Conservation (phyloP, 2,329 filamentous ascomycete genomes). For the Hypoxylon sp. region DNA sequence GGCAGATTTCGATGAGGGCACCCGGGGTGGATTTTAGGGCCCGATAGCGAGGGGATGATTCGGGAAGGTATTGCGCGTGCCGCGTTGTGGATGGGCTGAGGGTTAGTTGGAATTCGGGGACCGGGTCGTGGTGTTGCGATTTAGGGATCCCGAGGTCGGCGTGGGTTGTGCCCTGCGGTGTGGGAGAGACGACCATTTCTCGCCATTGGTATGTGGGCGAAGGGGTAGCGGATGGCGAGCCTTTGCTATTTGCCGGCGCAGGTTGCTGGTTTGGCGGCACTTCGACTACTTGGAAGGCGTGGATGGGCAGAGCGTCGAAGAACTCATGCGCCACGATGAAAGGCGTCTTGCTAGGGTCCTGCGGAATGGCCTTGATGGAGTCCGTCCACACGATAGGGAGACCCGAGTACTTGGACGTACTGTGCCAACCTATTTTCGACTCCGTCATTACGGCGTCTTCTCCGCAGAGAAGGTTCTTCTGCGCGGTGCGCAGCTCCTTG, state of each 20-base stretch:
- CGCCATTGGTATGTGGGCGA: slow-evolving; percentile 76
- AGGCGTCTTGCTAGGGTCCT: slow-evolving; percentile 79
- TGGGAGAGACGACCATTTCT: slow-evolving; percentile 83
- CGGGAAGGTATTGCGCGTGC: slow-evolving; percentile 87
- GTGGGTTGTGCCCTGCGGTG: slow-evolving; percentile 69
- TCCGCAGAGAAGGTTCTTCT: slow-evolving; percentile 87
- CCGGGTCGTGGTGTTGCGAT: slow-evolving; percentile 65
- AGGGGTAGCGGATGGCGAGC: slow-evolving; percentile 61
- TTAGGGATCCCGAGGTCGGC: slow-evolving; percentile 68
- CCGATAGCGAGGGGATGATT: slow-evolving; percentile 83
- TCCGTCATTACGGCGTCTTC: slow-evolving; percentile 76
- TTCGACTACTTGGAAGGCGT: slow-evolving; percentile 86
- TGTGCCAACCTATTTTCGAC: slow-evolving; percentile 80
- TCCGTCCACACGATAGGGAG: slow-evolving; percentile 92
- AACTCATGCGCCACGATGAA: slow-evolving; percentile 99
- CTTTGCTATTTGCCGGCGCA: slow-evolving; percentile 57
- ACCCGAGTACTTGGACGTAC: slow-evolving; percentile 80
- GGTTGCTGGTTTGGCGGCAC: slow-evolving; percentile 61
- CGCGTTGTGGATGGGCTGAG: slow-evolving; percentile 82
- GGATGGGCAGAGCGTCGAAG: slow-evolving; percentile 97
- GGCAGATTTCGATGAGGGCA: slow-evolving; percentile 89
- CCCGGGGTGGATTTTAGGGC: slow-evolving; percentile 76
- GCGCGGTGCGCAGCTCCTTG: slow-evolving; percentile 79
- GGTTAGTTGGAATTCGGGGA: slow-evolving; percentile 90
- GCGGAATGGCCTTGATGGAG: slow-evolving; percentile 84